Percentiles rank a stretch among this genome's conserved stretches.
Evolutionary conservation across 2,329 filamentous ascomycete species (phyloP).

Genomic region (Colletotrichum navitas): DNA sequence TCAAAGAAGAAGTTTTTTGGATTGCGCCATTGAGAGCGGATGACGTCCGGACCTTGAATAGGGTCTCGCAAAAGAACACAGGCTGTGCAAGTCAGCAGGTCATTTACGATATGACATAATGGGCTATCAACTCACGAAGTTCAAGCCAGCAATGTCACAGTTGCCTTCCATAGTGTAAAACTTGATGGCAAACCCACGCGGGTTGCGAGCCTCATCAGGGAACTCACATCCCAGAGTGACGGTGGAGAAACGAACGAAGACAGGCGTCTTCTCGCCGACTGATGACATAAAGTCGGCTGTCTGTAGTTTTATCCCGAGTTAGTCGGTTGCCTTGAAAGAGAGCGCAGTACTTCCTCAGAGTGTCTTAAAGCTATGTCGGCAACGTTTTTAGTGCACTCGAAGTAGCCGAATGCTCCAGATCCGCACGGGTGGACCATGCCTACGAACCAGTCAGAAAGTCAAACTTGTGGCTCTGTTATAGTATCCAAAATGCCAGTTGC

Average conservation of each 20-base stretch:
- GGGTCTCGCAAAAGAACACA: conserved; percentile 62
- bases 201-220: conserved; percentile 74
- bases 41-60: conserved; percentile 61
- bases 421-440: conserved; percentile 54
- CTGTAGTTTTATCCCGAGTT: conserved; percentile 47
- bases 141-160: conserved; percentile 62
- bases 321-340: background rate
- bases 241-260: conserved; percentile 76
- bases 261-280: conserved; percentile 70
- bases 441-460: background rate
- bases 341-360: background rate
- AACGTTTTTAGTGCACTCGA: conserved; percentile 62
- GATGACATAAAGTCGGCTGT: conserved; percentile 53
- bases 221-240: conserved; percentile 78
- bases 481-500: background rate
- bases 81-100: background rate
- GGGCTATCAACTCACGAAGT: conserved; percentile 48
- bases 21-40: conserved; percentile 60
- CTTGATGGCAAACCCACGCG: conserved; percentile 66
- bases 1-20: conserved; percentile 63
- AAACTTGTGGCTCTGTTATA: background rate
- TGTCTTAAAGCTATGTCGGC: conserved; percentile 55
- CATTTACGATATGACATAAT: background rate
- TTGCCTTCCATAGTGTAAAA: conserved; percentile 30
- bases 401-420: conserved; percentile 55